These are phyloP conservation scores for Camelina hispida DNA, from an alignment of 345 rosid genomes.

Conservation along the genomic window DNA sequence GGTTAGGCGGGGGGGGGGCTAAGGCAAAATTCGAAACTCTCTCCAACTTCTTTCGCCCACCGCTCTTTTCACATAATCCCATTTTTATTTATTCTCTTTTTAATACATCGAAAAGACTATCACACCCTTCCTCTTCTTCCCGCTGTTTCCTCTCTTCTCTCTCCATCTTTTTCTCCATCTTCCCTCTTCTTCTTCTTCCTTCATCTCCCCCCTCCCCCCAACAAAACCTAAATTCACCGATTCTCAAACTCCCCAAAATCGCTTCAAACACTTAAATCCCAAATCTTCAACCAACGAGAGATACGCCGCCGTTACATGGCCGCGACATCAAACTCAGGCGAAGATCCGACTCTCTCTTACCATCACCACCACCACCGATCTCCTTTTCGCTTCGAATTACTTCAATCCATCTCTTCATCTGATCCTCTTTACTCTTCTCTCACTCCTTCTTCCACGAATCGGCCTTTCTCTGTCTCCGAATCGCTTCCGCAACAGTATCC, in stretches of 20 bases:
- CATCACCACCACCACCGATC: slow-evolving; percentile 37
- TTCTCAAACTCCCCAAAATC: slow-evolving; percentile 32
- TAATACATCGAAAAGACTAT: not conserved
- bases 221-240: slow-evolving; percentile 15
- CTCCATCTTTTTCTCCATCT: slow-evolving; percentile 23
- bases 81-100: not conserved
- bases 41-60: slow-evolving; percentile 31
- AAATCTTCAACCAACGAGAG: not conserved
- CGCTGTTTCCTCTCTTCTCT: slow-evolving; percentile 40
- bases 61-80: slow-evolving; percentile 23
- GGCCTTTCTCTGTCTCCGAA: slow-evolving; percentile 17
- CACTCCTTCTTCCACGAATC: slow-evolving; percentile 40
- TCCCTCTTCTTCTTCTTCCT: slow-evolving; percentile 19
- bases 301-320: slow-evolving; percentile 29
- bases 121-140: slow-evolving; percentile 33
- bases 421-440: slow-evolving; percentile 38
- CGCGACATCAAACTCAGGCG: slow-evolving; percentile 52
- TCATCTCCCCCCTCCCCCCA: not conserved
- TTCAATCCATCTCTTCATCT: slow-evolving; percentile 42
- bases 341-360: slow-evolving; percentile 50
- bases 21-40: slow-evolving; percentile 31
- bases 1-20: slow-evolving; percentile 36
- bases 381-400: slow-evolving; percentile 51
- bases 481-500: slow-evolving; percentile 39
- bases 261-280: not conserved